phyloP scores from a whole-genome alignment of 2,329 filamentous ascomycete genomes.

The Penicillium sp. region DNA sequence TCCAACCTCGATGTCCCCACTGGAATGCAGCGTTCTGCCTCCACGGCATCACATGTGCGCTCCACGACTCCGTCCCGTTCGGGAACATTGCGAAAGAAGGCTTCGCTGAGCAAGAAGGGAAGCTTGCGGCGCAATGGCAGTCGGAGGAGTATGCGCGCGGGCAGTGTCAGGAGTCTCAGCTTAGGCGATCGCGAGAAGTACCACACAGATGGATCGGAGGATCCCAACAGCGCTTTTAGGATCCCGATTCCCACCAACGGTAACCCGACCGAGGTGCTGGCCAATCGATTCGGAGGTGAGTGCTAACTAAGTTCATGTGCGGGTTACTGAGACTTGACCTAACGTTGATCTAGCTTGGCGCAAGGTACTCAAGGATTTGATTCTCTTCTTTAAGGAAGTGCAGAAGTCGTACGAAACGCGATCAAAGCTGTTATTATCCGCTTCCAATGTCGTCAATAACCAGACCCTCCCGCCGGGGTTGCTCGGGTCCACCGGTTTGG shows the following conservation, averaged over 20 bases:
- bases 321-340: constrained; percentile 1
- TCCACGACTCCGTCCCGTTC: constrained; percentile 47
- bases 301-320: background rate
- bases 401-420: constrained; percentile 83
- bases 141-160: constrained; percentile 74
- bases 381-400: constrained; percentile 88
- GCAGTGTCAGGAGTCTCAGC: constrained; percentile 77
- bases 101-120: constrained; percentile 66
- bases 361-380: constrained; percentile 90
- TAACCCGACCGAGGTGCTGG: constrained; percentile 81
- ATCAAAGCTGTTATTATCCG: constrained; percentile 75
- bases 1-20: constrained; percentile 33
- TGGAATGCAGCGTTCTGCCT: constrained; percentile 39
- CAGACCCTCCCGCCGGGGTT: constrained; percentile 71
- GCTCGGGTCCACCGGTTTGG: constrained; percentile 74
- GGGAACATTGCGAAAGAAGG: constrained; percentile 86
- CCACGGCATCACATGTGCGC: constrained; percentile 42
- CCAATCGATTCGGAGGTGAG: constrained; percentile 82
- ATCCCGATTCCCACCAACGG: constrained; percentile 85
- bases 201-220: constrained; percentile 51
- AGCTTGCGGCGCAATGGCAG: constrained; percentile 78
- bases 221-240: constrained; percentile 76
- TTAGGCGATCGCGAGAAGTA: constrained; percentile 61
- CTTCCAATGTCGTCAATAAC: constrained; percentile 80
- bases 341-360: constrained; percentile 66